Evolutionary conservation across 2,329 filamentous ascomycete genomes (phyloP).

Genomic region (Cryphonectria japonica): DNA sequence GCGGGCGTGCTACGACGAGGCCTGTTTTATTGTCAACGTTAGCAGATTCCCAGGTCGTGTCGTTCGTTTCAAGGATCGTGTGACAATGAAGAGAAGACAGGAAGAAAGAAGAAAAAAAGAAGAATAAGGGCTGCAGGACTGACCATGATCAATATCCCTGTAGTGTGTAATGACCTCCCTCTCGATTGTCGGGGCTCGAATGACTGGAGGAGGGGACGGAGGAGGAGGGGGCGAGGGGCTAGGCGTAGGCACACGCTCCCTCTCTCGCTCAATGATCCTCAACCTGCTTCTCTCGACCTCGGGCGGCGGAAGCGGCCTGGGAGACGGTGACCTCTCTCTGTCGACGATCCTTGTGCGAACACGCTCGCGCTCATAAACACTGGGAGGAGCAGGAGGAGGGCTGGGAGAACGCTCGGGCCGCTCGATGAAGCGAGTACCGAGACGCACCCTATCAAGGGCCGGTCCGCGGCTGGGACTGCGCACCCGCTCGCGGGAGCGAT

Average conservation of each 20-base stretch:
- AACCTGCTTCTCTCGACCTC: slow-evolving; percentile 53
- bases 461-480: slow-evolving; percentile 30
- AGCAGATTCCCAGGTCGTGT: neutral
- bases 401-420: slow-evolving; percentile 46
- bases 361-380: slow-evolving; percentile 41
- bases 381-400: slow-evolving; percentile 31
- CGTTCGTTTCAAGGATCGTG: too few species aligned
- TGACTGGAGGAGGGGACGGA: slow-evolving; percentile 65
- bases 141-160: slow-evolving; percentile 84
- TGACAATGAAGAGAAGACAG: neutral
- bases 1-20: slow-evolving; percentile 50
- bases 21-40: slow-evolving; percentile 41
- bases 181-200: slow-evolving; percentile 79
- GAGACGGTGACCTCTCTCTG: slow-evolving; percentile 44
- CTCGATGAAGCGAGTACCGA: slow-evolving; percentile 42
- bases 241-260: slow-evolving; percentile 49
- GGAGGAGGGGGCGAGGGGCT: slow-evolving; percentile 55
- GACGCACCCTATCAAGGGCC: slow-evolving; percentile 32
- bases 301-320: slow-evolving; percentile 38
- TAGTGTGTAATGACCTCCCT: slow-evolving; percentile 90
- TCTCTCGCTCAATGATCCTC: slow-evolving; percentile 53
- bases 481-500: slow-evolving; percentile 41
- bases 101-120: neutral
- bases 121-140: slow-evolving; percentile 35
- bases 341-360: slow-evolving; percentile 48